Base-by-base conservation (phyloP, 192 early-diverging fungal genomes). In the Linnemannia hyalina region DNA sequence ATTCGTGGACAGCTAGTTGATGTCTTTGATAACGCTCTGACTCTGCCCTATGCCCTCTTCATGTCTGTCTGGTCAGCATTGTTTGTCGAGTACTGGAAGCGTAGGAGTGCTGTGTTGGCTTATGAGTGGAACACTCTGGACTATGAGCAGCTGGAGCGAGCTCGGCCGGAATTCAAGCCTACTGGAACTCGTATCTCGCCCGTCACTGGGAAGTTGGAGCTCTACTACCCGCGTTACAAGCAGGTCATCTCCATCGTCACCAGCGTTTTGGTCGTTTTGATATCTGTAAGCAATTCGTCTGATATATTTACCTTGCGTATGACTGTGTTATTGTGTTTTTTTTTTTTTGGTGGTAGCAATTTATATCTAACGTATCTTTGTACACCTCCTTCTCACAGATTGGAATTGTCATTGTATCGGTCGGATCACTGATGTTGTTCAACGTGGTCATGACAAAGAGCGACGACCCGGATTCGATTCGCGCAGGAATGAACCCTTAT, bases 61-160 rank as follows among this genome's bases (percentile, higher is more conserved):
- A 93, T 94, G 88, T 80, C 89, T 42, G 68, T 95, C 35, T 95
- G 95, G 95, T 81, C 89, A 4, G 78, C 91, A 4, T 74, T 91
- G 20, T 94, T 91, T 83, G 76, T 95, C 41, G 91, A 94, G 72
- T 92, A 84, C 72, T 95, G 95, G 95, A 92, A 92, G 71, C 88
- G 94, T 29, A 80, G 85, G 78, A 91, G 89, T 44, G 80, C 80
- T 36, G 63, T 75, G n/a, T 69, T 94, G 70, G 82, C 85, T 8
- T 93, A 88, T 55, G 75, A 87, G 23, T 95, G 94, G 94, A 91
- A 94, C 68, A 86, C 92, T 4, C 13, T 77, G 8, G 89, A 92
- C 36, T 89, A 90, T 76, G 82, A 94, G 65, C 80, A 77, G 38
- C 80, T 82, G n/a, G 93, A 94, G 74, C 77, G 78, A 69, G 80